Conservation (phyloP, 352 stramenopile genomes). For the Pythium oligandrum region DNA sequence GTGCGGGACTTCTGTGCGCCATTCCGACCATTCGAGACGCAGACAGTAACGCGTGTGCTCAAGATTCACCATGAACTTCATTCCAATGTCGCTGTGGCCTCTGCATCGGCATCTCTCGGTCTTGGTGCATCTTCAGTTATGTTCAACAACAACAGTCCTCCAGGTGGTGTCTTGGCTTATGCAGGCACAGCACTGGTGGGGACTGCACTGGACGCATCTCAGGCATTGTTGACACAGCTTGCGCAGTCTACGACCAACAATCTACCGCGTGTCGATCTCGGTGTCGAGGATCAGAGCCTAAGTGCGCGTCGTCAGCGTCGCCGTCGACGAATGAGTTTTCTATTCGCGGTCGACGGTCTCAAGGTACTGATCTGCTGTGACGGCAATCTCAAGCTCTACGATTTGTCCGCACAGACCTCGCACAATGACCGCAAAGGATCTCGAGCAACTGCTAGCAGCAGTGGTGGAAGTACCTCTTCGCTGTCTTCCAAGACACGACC, state of each 20-base stretch:
- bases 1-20: conserved; percentile 73
- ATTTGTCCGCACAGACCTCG: conserved; percentile 28
- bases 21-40: conserved; percentile 56
- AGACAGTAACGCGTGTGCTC: conserved; percentile 60
- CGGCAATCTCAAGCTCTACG: conserved; percentile 57
- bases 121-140: conserved; percentile 7
- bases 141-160: conserved; percentile 14
- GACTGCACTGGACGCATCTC: conserved; percentile 59
- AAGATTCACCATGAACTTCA: conserved; percentile 69
- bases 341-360: conserved; percentile 59
- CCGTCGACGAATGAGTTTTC: conserved; percentile 51
- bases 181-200: conserved; percentile 41
- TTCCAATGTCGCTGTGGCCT: conserved; percentile 9
- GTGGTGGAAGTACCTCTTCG: not conserved
- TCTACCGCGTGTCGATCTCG: conserved; percentile 40
- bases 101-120: conserved; percentile 11
- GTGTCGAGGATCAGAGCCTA: conserved; percentile 42
- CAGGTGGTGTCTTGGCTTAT: not conserved
- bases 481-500: conserved; percentile 43
- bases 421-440: not conserved
- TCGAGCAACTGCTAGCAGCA: conserved; percentile 3
- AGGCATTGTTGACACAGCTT: conserved; percentile 64
- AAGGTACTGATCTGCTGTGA: conserved; percentile 69
- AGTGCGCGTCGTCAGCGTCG: conserved; percentile 40
- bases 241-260: conserved; percentile 41